phyloP scores from a whole-genome alignment of 1,139 yeast genomes.

The Geotrichum fermentans region DNA sequence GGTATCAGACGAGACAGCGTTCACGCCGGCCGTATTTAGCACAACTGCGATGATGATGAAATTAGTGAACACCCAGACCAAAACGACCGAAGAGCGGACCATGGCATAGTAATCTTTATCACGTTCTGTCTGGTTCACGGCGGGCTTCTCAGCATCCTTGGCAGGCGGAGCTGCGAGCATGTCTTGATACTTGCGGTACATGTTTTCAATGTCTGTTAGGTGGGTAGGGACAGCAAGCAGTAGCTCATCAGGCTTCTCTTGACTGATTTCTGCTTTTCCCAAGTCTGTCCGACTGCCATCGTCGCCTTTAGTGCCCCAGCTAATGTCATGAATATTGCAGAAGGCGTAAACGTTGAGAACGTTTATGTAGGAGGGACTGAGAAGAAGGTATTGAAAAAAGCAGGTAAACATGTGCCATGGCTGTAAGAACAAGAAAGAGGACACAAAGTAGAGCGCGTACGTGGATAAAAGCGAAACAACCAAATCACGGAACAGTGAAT shows the following conservation, averaged over 20 bases:
- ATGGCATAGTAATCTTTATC: slow-evolving; percentile 65
- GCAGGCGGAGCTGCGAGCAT: slow-evolving; percentile 30
- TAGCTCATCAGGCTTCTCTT: slow-evolving; percentile 47
- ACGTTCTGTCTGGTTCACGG: slow-evolving; percentile 9
- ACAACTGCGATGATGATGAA: slow-evolving; percentile 63
- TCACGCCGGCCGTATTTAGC: slow-evolving; percentile 61
- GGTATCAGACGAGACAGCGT: slow-evolving; percentile 26
- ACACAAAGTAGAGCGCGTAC: slow-evolving; percentile 70
- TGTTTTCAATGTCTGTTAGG: slow-evolving; percentile 55
- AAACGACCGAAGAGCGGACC: slow-evolving; percentile 72
- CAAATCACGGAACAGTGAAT: slow-evolving; percentile 72
- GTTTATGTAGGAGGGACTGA: slow-evolving; percentile 73
- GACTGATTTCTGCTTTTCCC: slow-evolving; percentile 57
- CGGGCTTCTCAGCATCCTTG: slow-evolving; percentile 25
- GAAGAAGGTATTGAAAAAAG: slow-evolving; percentile 61
- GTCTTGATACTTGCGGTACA: slow-evolving; percentile 44
- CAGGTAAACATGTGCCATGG: slow-evolving; percentile 78
- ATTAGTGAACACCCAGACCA: slow-evolving; percentile 71
- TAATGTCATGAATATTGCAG: slow-evolving; percentile 79
- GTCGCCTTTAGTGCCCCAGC: slow-evolving; percentile 85
- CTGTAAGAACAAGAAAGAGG: slow-evolving; percentile 69
- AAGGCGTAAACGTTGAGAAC: slow-evolving; percentile 78
- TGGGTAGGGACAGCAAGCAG: slow-evolving; percentile 65
- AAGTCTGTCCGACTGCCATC: slow-evolving; percentile 55
- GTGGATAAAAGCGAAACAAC: slow-evolving; percentile 84